Conservation (phyloP, 345 rosid species). For the Rhizophora mangle region DNA sequence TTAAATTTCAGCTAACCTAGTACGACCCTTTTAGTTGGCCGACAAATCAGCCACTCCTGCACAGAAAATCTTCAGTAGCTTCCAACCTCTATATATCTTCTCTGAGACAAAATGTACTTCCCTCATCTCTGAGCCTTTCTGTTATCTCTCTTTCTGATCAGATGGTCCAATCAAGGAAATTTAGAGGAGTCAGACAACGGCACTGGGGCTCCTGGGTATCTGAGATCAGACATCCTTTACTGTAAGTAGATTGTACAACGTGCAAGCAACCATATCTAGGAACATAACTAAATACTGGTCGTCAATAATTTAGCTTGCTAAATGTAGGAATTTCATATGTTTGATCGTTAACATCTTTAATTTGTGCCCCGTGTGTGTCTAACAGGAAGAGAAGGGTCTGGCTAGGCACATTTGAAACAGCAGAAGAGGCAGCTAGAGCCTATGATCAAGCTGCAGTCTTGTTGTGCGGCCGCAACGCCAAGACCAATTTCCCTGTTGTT, state of each 20-base stretch:
- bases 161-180: slow-evolving; percentile 33
- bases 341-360: not conserved
- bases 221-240: slow-evolving; percentile 30
- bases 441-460: slow-evolving; percentile 43
- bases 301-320: too few relatives aligned
- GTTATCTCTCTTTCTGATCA: not conserved
- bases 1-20: not conserved
- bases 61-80: not conserved
- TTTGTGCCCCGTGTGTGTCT: not conserved
- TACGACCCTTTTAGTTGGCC: slow-evolving; percentile 4
- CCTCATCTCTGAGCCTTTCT: not conserved
- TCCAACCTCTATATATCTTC: not conserved
- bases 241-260: slow-evolving; percentile 11
- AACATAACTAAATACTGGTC: too few relatives aligned
- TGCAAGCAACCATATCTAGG: not conserved
- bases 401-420: slow-evolving; percentile 48
- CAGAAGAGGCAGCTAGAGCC: slow-evolving; percentile 32
- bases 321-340: not conserved
- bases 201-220: slow-evolving; percentile 37
- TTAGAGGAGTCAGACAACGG: slow-evolving; percentile 32
- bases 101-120: not conserved
- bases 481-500: slow-evolving; percentile 36
- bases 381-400: slow-evolving; percentile 42
- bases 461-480: slow-evolving; percentile 41
- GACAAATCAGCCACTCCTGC: not conserved